Conservation (phyloP, 2,329 filamentous ascomycete species). For the Talaromyces piceae region DNA sequence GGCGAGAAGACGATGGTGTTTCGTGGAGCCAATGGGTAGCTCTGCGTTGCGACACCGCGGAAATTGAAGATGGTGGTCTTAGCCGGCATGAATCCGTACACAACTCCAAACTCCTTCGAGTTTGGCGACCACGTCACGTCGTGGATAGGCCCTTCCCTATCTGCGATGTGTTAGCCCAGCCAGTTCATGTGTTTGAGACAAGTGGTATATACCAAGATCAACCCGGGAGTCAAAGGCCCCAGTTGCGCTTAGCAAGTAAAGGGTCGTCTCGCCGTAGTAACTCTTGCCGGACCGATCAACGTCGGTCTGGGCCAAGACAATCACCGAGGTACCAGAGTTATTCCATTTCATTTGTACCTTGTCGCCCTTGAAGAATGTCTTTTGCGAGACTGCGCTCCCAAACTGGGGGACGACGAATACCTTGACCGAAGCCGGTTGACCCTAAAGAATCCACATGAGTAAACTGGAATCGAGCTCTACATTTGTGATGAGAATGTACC, state of each 20-base stretch:
- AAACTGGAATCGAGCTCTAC: not conserved
- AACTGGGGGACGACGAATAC: constrained; percentile 92
- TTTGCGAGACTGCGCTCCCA: constrained; percentile 75
- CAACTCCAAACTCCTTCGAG: constrained; percentile 93
- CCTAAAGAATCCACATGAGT: constrained; percentile 47
- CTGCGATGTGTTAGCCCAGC: constrained; percentile 32
- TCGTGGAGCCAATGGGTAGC: constrained; percentile 76
- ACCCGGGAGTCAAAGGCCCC: constrained; percentile 90
- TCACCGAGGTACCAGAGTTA: constrained; percentile 76
- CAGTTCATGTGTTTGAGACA: not conserved
- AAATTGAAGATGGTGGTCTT: constrained; percentile 98
- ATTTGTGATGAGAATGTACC: constrained; percentile 48
- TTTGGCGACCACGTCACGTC: constrained; percentile 98
- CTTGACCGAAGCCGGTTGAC: constrained; percentile 87
- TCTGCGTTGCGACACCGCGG: constrained; percentile 72
- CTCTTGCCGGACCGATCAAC: constrained; percentile 98
- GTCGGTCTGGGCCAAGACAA: constrained; percentile 94
- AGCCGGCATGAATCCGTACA: constrained; percentile 98
- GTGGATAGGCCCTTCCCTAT: constrained; percentile 97
- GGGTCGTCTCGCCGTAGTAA: constrained; percentile 96
- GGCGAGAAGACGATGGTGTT: constrained; percentile 96
- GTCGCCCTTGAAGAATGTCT: constrained; percentile 99
- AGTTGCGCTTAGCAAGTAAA: constrained; percentile 88
- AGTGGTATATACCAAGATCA: constrained; percentile 51
- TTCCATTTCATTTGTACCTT: constrained; percentile 99